These are phyloP conservation scores for Auricularia auricula-judae DNA, from an alignment of 768 basidiomycete genomes.

Conservation along the genomic window DNA sequence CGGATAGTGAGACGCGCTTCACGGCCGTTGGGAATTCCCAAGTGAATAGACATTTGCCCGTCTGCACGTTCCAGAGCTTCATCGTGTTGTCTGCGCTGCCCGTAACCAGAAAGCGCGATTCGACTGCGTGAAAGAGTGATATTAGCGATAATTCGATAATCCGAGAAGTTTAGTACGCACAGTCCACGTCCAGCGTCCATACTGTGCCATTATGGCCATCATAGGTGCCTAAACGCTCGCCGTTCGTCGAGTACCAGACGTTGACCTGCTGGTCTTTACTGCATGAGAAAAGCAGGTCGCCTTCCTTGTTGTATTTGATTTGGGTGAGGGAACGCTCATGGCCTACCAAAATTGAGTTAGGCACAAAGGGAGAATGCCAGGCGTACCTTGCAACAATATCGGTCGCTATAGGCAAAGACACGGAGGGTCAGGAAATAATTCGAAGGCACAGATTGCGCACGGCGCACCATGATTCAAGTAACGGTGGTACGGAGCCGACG, in stretches of 20 bases:
- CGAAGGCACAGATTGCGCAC: no score
- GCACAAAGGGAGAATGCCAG: neutral
- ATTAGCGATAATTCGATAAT: constrained; percentile 2
- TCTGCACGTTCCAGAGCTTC: constrained; percentile 79
- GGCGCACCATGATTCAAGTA: no score
- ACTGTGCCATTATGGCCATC: constrained; percentile 92
- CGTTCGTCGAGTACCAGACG: constrained; percentile 96
- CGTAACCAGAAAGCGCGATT: constrained; percentile 78
- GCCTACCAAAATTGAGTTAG: constrained; percentile 33
- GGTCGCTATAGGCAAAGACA: neutral
- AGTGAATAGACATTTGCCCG: constrained; percentile 83
- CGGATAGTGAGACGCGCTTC: constrained; percentile 88
- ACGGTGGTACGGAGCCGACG: no score
- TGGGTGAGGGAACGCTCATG: constrained; percentile 96
- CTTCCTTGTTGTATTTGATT: constrained; percentile 94
- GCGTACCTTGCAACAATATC: neutral
- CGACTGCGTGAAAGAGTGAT: constrained; percentile 34
- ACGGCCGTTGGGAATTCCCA: constrained; percentile 99
- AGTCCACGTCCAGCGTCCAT: constrained; percentile 94
- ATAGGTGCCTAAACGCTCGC: constrained; percentile 94
- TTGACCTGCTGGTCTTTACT: constrained; percentile 94
- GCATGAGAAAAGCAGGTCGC: constrained; percentile 90
- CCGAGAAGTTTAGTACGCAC: constrained; percentile 35
- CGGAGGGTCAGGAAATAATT: no score
- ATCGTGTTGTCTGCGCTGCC: constrained; percentile 93